Base-by-base conservation (phyloP, 2,329 filamentous ascomycete species). In the Pseudovirgaria hyperparasitica region DNA sequence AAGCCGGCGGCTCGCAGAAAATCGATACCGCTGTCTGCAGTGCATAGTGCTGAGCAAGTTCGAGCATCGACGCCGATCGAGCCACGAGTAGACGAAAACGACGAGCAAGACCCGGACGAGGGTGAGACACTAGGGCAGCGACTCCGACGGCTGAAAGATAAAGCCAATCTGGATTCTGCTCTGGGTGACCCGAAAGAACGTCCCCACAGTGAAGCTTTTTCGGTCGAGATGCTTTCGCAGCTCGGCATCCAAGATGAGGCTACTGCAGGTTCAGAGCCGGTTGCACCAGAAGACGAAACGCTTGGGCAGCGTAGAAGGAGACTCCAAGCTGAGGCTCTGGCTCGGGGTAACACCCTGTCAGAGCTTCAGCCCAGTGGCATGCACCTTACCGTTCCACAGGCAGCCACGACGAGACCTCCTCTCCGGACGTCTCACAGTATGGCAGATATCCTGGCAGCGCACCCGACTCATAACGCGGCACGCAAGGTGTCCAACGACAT, bases 241-340 rank as follows among this genome's bases (percentile, higher is more conserved):
- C 40, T 55, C 10, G 52, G 50, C 7, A 40, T 39, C 6, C 14
- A 32, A 3, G 39, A 42, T 23, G 37, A 47, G 25, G 34, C 40
- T 4, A 30, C 35, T 10, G 40, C 42, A 4, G 48, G 42, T 11
- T 41, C 43, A 12, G 63, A 66, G 34, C n/a, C n/a, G n/a, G n/a
- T n/a, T n/a, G n/a, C n/a, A n/a, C n/a, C n/a, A n/a, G 77, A 76
- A 37, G 77, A 84, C 40, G 82, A 90, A 46, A 87, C 82, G 0
- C 62, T 90, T 0, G 82, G 80, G 7, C 79, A 87, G 49, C 73
- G 82, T 8, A 73, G 80, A 1, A 72, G 72, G 16, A 70, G 82
- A 15, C 61, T 90, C 2, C 79, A 85, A 47, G 72, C 74, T 15
- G 75, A 80, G 50, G 75, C 75, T 5, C 67, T 70, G 16, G 67